Evolutionary conservation across 495 filamentous ascomycete genomes (phyloP).

Genomic region (Hyaloscypha hepaticicola): DNA sequence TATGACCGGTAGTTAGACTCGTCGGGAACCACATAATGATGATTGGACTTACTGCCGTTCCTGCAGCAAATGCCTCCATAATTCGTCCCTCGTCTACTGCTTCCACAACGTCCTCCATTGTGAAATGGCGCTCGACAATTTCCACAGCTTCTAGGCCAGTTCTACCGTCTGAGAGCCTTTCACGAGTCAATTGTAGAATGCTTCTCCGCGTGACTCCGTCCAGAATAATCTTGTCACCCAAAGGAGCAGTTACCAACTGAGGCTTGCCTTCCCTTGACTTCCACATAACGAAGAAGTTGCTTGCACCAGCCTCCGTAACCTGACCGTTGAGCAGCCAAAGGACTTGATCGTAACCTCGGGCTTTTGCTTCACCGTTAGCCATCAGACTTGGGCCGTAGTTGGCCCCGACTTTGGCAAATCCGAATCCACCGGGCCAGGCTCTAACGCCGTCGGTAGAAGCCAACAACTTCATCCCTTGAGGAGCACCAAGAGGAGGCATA

Average conservation of each 20-base stretch:
- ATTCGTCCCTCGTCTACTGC: slow-evolving; percentile 74
- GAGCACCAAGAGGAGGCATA: slow-evolving; percentile 62
- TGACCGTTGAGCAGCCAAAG: slow-evolving; percentile 84
- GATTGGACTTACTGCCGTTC: slow-evolving; percentile 69
- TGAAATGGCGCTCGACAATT: slow-evolving; percentile 76
- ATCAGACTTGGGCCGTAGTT: slow-evolving; percentile 86
- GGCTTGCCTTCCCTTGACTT: slow-evolving; percentile 61
- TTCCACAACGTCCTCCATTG: slow-evolving; percentile 72
- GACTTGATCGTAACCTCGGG: slow-evolving; percentile 77
- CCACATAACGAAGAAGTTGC: slow-evolving; percentile 90
- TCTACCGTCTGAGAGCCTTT: slow-evolving; percentile 48
- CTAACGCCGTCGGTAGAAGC: slow-evolving; percentile 75
- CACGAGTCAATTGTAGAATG: slow-evolving; percentile 69
- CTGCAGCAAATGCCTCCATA: slow-evolving; percentile 81
- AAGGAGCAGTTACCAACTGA: slow-evolving; percentile 78
- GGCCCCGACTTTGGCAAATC: slow-evolving; percentile 85
- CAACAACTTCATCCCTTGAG: slow-evolving; percentile 70
- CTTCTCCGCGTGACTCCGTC: slow-evolving; percentile 80
- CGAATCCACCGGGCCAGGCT: slow-evolving; percentile 91
- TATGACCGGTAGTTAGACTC: slow-evolving; percentile 30
- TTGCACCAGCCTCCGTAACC: slow-evolving; percentile 89
- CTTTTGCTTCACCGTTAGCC: slow-evolving; percentile 69
- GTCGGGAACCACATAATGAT: not conserved
- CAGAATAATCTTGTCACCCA: slow-evolving; percentile 79
- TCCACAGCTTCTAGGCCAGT: slow-evolving; percentile 57